Percentiles rank a stretch among this genome's conserved stretches.
These are phyloP conservation scores for Mucor indicus DNA, from an alignment of 371 early-diverging fungal genomes.

Conservation along the genomic window DNA sequence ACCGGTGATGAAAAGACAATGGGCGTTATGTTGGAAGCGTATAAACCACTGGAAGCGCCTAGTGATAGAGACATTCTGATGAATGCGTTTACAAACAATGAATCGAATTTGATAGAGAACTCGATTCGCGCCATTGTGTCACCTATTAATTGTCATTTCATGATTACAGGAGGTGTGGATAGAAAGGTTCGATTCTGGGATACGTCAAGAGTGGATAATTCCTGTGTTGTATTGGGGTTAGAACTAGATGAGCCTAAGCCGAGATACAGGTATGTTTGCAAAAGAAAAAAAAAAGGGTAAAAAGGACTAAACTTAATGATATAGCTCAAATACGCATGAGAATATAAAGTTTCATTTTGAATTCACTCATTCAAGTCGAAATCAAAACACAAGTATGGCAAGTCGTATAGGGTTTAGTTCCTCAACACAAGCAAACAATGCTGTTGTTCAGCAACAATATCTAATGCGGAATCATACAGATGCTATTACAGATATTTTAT, in stretches of 20 bases:
- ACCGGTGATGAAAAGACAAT: conserved; percentile 55
- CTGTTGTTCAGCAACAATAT: conserved; percentile 52
- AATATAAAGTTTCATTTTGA: conserved; percentile 56
- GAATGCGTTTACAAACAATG: conserved; percentile 50
- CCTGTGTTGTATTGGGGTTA: conserved; percentile 67
- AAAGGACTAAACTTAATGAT: neutral
- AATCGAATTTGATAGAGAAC: conserved; percentile 50
- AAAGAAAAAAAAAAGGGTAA: neutral
- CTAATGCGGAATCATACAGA: conserved; percentile 69
- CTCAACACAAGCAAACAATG: conserved; percentile 6
- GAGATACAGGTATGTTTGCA: conserved; percentile 46
- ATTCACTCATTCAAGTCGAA: conserved; percentile 34
- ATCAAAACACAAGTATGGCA: conserved; percentile 3
- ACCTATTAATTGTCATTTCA: conserved; percentile 54
- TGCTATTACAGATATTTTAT: conserved; percentile 66
- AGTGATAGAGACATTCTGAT: conserved; percentile 48
- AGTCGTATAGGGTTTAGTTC: conserved; percentile 14
- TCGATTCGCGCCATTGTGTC: conserved; percentile 56
- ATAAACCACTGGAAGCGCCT: conserved; percentile 57
- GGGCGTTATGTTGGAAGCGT: conserved; percentile 46
- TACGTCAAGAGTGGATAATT: conserved; percentile 60
- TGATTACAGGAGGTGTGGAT: conserved; percentile 83
- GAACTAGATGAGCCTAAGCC: conserved; percentile 62
- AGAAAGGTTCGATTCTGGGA: conserved; percentile 85
- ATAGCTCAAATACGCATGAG: conserved; percentile 58